A percentile compares a stretch with the other conserved stretches of the same genome.
Conservation (phyloP, 176 grass and related monocot genomes). For the Rhynchospora pubera region DNA sequence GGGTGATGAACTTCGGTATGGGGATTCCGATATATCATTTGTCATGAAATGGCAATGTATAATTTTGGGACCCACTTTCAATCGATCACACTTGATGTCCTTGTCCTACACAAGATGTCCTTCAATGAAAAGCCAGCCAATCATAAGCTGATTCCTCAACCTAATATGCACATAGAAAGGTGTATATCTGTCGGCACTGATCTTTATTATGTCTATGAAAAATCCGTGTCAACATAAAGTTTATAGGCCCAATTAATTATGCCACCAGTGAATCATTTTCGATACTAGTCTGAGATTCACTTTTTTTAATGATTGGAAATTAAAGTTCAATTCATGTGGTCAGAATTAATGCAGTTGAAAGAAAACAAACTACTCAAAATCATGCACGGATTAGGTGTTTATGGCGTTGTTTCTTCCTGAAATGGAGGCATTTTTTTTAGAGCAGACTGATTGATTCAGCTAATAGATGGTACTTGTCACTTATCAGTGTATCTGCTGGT, state of each 20-base stretch:
- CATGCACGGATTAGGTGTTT: neutral
- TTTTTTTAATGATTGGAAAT: conserved; percentile 8
- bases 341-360: neutral
- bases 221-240: neutral
- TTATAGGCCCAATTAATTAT: conserved; percentile 1
- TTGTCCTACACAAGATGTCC: neutral
- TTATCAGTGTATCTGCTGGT: neutral
- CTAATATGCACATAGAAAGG: neutral
- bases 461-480: neutral
- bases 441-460: neutral
- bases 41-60: neutral
- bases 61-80: neutral
- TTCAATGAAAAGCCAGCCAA: neutral
- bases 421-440: neutral
- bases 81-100: neutral
- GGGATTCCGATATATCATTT: neutral
- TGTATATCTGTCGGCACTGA: conserved; percentile 5
- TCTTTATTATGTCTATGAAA: neutral
- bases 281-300: neutral
- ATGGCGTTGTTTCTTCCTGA: neutral
- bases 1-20: neutral
- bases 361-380: conserved; percentile 12
- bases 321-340: conserved; percentile 4
- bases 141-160: conserved; percentile 6
- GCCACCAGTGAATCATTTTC: neutral